Evolutionary conservation across 306 rosid species (phyloP).

Genomic region (Medicago lupulina): DNA sequence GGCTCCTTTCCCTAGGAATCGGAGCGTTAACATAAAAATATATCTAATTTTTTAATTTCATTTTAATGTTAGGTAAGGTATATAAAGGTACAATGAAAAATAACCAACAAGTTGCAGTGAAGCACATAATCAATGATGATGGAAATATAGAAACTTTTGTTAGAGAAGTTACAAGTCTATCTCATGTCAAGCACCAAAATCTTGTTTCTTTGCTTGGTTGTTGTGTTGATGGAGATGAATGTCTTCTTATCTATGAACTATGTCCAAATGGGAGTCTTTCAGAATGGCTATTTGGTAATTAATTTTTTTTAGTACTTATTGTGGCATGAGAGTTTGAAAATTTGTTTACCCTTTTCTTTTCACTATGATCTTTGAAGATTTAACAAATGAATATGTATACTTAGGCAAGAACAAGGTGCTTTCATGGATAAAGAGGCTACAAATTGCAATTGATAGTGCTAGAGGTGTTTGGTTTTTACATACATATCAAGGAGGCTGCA

Average conservation of each 20-base stretch:
- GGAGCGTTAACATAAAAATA: too few relatives aligned
- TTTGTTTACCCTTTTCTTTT: too few relatives aligned
- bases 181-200: constrained; percentile 64
- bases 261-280: constrained; percentile 67
- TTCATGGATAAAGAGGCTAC: constrained; percentile 61
- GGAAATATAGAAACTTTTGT: constrained; percentile 61
- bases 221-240: constrained; percentile 55
- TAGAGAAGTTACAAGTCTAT: constrained; percentile 62
- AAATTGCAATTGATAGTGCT: constrained; percentile 74
- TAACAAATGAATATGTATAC: constrained; percentile 32
- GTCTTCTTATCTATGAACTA: constrained; percentile 72
- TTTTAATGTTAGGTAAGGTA: constrained; percentile 57
- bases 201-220: constrained; percentile 62
- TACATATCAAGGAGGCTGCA: constrained; percentile 65
- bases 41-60: background rate
- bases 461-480: constrained; percentile 69
- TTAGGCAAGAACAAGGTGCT: constrained; percentile 64
- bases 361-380: constrained; percentile 18
- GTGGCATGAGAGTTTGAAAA: background rate
- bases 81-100: constrained; percentile 59
- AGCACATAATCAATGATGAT: constrained; percentile 68
- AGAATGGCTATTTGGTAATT: constrained; percentile 72
- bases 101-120: constrained; percentile 59
- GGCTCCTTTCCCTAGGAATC: too few relatives aligned
- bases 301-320: constrained; percentile 13